phyloP scores from a whole-genome alignment of 148 eudicot genomes.

The Vaccinium myrtillus region DNA sequence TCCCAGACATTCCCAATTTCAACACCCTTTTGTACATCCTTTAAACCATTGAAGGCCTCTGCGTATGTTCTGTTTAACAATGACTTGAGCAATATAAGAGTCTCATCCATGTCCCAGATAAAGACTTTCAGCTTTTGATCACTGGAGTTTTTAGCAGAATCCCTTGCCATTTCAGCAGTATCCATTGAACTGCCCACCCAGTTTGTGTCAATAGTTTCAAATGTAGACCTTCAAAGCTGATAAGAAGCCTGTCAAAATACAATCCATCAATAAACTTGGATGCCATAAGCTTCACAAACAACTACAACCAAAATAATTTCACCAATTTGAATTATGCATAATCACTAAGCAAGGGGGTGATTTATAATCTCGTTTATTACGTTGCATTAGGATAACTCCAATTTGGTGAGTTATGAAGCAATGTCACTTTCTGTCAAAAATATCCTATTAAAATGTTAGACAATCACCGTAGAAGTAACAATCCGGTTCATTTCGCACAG shows the following conservation, averaged over 20 bases:
- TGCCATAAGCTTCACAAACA: background rate
- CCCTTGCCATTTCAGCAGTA: background rate
- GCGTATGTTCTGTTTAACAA: constrained; percentile 76
- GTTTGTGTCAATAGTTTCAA: background rate
- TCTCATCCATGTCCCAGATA: constrained; percentile 99
- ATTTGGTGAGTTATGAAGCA: background rate
- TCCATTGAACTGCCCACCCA: background rate
- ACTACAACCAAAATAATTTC: background rate
- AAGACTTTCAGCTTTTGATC: constrained; percentile 46
- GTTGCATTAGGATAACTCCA: background rate
- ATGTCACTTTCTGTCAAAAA: background rate
- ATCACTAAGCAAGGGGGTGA: background rate
- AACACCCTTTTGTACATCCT: constrained; percentile 71
- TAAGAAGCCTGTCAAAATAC: background rate
- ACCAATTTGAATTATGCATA: background rate
- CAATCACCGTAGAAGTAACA: too few species aligned
- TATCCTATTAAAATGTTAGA: too few species aligned
- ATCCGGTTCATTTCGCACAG: too few species aligned
- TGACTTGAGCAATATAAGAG: constrained; percentile 89
- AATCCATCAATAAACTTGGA: background rate
- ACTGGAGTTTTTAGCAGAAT: background rate
- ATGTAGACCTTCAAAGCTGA: background rate
- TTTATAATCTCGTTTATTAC: background rate
- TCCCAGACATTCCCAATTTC: constrained; percentile 90
- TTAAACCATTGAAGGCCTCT: constrained; percentile 58